Evolutionary conservation across 2,329 filamentous ascomycete species (phyloP), one percentile per base, ranked within the genome.

Genomic region (Chaetothyriales sp.): DNA sequence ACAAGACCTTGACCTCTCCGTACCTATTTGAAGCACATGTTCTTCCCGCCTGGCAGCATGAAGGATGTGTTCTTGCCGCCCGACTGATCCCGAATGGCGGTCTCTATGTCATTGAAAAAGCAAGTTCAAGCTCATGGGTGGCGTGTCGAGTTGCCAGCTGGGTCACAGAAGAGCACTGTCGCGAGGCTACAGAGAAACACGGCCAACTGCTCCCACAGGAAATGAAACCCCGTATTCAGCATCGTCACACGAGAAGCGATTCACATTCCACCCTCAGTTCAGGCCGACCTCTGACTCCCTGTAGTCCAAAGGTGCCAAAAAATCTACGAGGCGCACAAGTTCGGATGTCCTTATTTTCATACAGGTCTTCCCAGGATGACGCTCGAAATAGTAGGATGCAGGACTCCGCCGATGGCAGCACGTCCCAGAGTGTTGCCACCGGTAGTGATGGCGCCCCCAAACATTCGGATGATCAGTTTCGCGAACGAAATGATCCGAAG

Each of bases 311-410:
- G 47, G 46, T 46, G 39, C 59, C 59, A 2, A 56, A 50, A 26
- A 59, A 59, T 47, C 52, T 52, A 48, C 51, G 55, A 49, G 59
- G 59, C 36, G 57, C 56, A 5, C 51, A 58, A 42, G 59, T 57
- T 9, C 51, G 56, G 44, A 55, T 56, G 53, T 59, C 57, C 2
- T 59, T 60, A n/a, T 43, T 60, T 48, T 50, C 47, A 2, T 39
- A 49, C 2, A 56, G 49, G 43, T 50, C 55, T 18, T 25, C 48
- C 6, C 43, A n/a, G 5, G 45, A 44, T 26, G n/a, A 42, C 28
- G 39, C 43, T 36, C 20, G 22, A 42, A 42, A 28, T 6, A 20
- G 36, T 18, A 10, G 47, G 22, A 42, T 36, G n/a, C 19, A 49
- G 12, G 46, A 25, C 26, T 43, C 32, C 8, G 22, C 48, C 18